Percentiles rank a stretch among this genome's conserved stretches.
phyloP scores from a whole-genome alignment of 768 basidiomycete species.

The Pleurotus pulmonarius region DNA sequence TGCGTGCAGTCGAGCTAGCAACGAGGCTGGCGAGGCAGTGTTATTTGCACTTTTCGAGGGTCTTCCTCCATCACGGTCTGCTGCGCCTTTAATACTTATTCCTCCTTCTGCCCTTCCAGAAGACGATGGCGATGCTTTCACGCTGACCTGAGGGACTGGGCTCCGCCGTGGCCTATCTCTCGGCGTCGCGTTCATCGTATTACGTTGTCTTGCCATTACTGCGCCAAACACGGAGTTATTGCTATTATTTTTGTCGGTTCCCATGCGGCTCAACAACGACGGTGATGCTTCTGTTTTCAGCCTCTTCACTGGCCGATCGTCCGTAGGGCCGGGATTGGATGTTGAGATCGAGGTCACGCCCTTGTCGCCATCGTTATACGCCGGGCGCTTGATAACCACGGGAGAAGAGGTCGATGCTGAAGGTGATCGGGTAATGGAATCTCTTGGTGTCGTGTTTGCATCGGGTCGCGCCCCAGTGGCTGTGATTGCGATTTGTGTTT shows the following conservation, averaged over 20 bases:
- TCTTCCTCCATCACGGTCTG: conserved; percentile 17
- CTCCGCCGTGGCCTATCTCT: no score
- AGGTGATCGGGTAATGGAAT: background rate
- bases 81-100: conserved; percentile 54
- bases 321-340: no score
- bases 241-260: conserved; percentile 7
- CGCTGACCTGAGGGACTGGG: conserved; percentile 10
- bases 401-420: background rate
- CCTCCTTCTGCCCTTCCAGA: conserved; percentile 29
- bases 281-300: conserved; percentile 25
- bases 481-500: background rate
- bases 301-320: conserved; percentile 29
- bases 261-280: conserved; percentile 42
- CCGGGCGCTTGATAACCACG: background rate
- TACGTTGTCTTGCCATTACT: conserved; percentile 3
- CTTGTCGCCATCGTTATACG: background rate
- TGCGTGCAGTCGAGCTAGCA: conserved; percentile 32
- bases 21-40: conserved; percentile 16
- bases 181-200: conserved; percentile 14
- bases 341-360: background rate
- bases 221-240: background rate
- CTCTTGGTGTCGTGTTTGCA: background rate
- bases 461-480: background rate
- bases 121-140: no score
- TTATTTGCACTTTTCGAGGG: background rate